Base-by-base conservation (phyloP, 768 basidiomycete genomes). In the Tremella mesenterica region DNA sequence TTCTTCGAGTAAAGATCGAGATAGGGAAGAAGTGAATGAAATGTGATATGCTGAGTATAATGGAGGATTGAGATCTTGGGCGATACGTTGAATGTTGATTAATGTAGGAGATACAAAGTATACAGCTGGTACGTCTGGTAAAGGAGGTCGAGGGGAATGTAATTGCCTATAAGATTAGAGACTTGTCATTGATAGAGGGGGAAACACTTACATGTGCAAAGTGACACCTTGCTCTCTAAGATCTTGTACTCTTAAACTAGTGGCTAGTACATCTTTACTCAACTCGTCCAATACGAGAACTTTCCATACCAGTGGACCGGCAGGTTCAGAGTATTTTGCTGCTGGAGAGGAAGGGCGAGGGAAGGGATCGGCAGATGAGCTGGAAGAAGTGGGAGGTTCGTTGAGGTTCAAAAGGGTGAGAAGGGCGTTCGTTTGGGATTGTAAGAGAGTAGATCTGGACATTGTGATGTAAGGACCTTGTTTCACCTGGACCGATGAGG, bases 211-310 rank as follows among this genome's bases (percentile, higher is more conserved):
- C 92, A 97, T 90, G 76, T 99, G 95, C 54, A 99, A 79, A 8
- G 95, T 99, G 36, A 99, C 91, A 28, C 95, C 95, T 45, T 88
- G 87, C 66, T 97, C 93, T 52, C 95, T 81, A 57, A 99, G 78
- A 75, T 97, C 95, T 73, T 96, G 92, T 6, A 99, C 95, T 50
- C 92, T 83, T 59, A 99, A 76, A 18, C 90, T 86, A 1, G 93
- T 97, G 14, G 95, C 95, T 31, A 99, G 79, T 20, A 97, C 84
- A 71, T 97, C 95, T 73, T 97, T 95, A 21, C 90, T 93, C 63
- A 85, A 81, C 67, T 95, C 89, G 73, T 99, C 95, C 50, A 99
- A 77, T 1, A 99, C 85, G 9, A 99, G 77, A 13, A 97, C 84
- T 74, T 99, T 99, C 93, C 95, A 99, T 4, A 95, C 83, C 4